phyloP scores from a whole-genome alignment of 768 basidiomycete species.

The Panaeolus cyanescens region DNA sequence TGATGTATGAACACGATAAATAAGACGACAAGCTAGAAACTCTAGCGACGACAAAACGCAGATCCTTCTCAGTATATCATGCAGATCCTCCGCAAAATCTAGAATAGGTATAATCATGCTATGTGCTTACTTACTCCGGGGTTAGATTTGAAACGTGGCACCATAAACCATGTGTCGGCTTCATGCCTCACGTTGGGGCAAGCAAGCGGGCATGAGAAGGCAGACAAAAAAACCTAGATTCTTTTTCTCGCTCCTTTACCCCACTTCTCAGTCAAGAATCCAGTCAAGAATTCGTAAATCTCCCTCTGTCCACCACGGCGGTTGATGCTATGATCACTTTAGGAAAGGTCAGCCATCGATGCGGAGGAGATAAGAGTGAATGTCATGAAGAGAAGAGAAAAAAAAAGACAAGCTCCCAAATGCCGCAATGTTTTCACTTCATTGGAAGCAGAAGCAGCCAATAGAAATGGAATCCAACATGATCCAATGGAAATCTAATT shows the following conservation, averaged over 20 bases:
- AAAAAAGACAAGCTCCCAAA: not conserved
- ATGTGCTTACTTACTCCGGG: too few relatives aligned
- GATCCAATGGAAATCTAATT: not conserved
- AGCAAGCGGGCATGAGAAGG: too few relatives aligned
- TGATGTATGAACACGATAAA: too few relatives aligned
- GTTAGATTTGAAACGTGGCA: too few relatives aligned
- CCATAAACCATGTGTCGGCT: too few relatives aligned
- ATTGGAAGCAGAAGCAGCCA: not conserved
- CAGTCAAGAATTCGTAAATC: constrained; percentile 83
- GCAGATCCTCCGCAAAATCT: too few relatives aligned
- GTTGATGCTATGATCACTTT: constrained; percentile 79
- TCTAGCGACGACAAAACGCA: too few relatives aligned
- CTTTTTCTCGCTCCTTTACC: constrained; percentile 67
- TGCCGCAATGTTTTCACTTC: not conserved
- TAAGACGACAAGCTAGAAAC: too few relatives aligned
- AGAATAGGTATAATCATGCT: too few relatives aligned
- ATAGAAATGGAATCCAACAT: constrained; percentile 6
- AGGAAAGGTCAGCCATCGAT: constrained; percentile 9
- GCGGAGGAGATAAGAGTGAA: constrained; percentile 5
- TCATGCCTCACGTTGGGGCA: too few relatives aligned
- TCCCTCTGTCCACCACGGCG: constrained; percentile 80
- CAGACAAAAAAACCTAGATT: too few relatives aligned
- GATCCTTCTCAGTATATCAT: too few relatives aligned
- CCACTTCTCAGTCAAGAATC: constrained; percentile 91
- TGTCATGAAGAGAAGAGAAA: not conserved